Base-by-base conservation (phyloP, 306 rosid genomes). In the Medicago arabica region DNA sequence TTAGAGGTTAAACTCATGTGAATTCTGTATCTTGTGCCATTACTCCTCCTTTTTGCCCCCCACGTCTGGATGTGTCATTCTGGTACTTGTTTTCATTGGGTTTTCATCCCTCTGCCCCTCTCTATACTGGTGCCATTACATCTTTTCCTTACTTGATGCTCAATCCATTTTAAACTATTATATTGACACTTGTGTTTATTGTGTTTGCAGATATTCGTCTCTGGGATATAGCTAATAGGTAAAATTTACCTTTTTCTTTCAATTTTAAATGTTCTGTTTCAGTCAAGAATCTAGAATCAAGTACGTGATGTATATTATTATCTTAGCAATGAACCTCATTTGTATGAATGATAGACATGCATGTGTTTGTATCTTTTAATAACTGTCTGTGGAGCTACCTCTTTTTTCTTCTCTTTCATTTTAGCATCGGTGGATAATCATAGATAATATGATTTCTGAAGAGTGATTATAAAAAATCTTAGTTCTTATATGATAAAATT, bases 181-280 rank as follows among this genome's bases (percentile, higher is more conserved):
- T 64, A 59, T 46, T 70, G 54, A 64, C 60, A 36, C 5, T 53
- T 25, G 13, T 54, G 61, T 54, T 9, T 19, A 17, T 58, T 76
- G 69, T 81, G 62, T 77, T 36, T 66, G 57, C 97, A 95, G 98
- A 95, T 85, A 92, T 95, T 78, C 96, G 97, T 51, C 97, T 90
- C 13, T 95, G 97, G 98, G 92, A 95, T 83, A 55, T 95, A 43
- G 91, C 97, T 54, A 78, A 91, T 77, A 87, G 98, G 98, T 95
- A 92, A 8, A 39, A 4, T 2, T 43, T 78, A 4, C 53, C 69
- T 16, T 68, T 16, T 19, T 14, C 10, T 73, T 53, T 61, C 7
- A 15, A 36, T 75, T 58, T 38, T 12, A 60, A 15, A 58, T 11
- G 38, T 68, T 40, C 8, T 64, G 12, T 74, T 70, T 51, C 21